These are phyloP conservation scores for Gaertneriomyces semiglobifer DNA, from an alignment of 192 early-diverging fungal genomes.

Conservation along the genomic window DNA sequence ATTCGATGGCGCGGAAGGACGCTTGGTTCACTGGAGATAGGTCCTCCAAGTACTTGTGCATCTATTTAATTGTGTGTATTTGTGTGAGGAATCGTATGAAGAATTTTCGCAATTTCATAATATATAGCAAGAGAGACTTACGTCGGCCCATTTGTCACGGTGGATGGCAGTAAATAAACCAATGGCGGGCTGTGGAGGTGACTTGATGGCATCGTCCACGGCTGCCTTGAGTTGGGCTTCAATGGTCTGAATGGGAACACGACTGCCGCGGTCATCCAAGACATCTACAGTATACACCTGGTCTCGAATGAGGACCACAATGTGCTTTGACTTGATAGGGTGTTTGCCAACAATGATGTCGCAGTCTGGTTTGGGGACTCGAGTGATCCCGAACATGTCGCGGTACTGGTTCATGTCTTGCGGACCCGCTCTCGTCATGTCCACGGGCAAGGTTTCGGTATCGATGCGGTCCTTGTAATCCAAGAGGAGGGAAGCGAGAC, in stretches of 20 bases:
- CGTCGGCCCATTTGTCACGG: constrained; percentile 76
- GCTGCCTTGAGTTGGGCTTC: constrained; percentile 66
- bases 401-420: constrained; percentile 87
- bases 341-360: constrained; percentile 61
- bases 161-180: constrained; percentile 71
- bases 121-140: neutral
- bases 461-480: constrained; percentile 74
- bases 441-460: constrained; percentile 56
- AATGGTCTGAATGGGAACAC: constrained; percentile 62
- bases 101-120: neutral
- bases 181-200: constrained; percentile 45
- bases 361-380: constrained; percentile 73
- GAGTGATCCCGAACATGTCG: constrained; percentile 71
- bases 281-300: constrained; percentile 76
- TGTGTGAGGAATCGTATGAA: too few species aligned
- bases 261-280: constrained; percentile 55
- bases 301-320: constrained; percentile 68
- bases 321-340: constrained; percentile 52
- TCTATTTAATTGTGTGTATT: neutral
- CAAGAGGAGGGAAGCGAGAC: constrained; percentile 59
- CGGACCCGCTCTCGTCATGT: constrained; percentile 63
- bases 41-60: constrained; percentile 63
- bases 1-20: constrained; percentile 62
- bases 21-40: constrained; percentile 59
- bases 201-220: constrained; percentile 41